Evolutionary conservation across 257 asterid species (phyloP).

Genomic region (Thymus mandschuricus): DNA sequence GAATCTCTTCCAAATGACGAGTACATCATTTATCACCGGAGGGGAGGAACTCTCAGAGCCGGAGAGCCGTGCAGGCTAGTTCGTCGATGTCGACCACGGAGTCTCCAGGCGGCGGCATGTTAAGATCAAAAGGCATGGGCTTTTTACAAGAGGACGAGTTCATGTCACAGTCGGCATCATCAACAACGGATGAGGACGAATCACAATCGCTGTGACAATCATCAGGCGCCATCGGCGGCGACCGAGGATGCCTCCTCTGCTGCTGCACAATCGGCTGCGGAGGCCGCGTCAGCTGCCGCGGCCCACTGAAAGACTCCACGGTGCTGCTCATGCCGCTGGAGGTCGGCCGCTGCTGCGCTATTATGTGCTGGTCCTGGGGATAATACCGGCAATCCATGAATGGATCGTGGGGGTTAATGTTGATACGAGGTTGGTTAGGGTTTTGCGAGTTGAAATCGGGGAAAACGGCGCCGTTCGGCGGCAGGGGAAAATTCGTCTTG

Average conservation of each 20-base stretch:
- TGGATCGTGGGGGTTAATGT: conserved; percentile 29
- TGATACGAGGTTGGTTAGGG: conserved; percentile 32
- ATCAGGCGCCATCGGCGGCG: conserved; percentile 52
- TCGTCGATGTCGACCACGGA: conserved; percentile 36
- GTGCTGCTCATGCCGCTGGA: conserved; percentile 78
- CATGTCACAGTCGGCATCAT: conserved; percentile 50
- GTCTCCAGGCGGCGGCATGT: conserved; percentile 45
- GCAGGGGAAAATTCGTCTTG: conserved; percentile 58
- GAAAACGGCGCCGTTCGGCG: conserved; percentile 34
- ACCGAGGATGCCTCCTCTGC: conserved; percentile 46
- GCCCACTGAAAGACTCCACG: conserved; percentile 77
- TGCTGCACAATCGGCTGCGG: conserved; percentile 32
- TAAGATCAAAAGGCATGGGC: conserved; percentile 53
- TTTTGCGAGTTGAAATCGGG: conserved; percentile 35
- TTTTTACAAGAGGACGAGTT: conserved; percentile 49
- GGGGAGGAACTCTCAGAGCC: conserved; percentile 42
- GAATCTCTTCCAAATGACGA: conserved; percentile 31
- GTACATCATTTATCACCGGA: conserved; percentile 3
- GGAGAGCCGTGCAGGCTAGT: conserved; percentile 46
- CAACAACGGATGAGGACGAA: conserved; percentile 71
- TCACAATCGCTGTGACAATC: conserved; percentile 69
- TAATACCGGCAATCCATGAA: conserved; percentile 43
- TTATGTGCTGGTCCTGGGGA: conserved; percentile 49
- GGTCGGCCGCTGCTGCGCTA: conserved; percentile 59
- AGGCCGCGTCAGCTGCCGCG: conserved; percentile 41